These are phyloP conservation scores for Rhododendron griersonianum DNA, from an alignment of 148 eudicot species.

Conservation along the genomic window DNA sequence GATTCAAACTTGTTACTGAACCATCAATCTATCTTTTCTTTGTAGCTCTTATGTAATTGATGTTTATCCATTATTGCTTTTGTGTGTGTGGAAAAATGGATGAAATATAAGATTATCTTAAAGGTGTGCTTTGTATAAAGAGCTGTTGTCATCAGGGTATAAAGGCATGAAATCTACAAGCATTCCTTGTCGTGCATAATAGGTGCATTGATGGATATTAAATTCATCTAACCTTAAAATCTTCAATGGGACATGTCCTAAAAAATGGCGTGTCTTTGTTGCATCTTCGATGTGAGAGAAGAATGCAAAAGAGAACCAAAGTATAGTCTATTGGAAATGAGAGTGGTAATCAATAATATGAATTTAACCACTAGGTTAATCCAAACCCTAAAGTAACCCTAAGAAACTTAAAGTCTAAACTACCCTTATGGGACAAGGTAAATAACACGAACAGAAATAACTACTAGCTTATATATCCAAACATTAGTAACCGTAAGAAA, in stretches of 20 bases:
- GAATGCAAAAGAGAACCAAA: background rate
- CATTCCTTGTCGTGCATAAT: background rate
- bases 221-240: slow-evolving; percentile 1
- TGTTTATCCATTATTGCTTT: background rate
- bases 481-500: too few relatives aligned
- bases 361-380: background rate
- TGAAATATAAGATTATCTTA: background rate
- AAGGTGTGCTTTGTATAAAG: background rate
- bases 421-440: too few relatives aligned
- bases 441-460: too few relatives aligned
- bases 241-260: background rate
- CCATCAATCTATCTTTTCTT: background rate
- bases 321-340: background rate
- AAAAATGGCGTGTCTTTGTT: background rate
- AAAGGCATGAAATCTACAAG: background rate
- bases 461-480: too few relatives aligned
- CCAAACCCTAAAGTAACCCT: background rate
- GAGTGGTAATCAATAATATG: background rate
- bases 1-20: background rate
- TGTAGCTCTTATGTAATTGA: background rate
- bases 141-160: background rate
- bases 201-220: background rate
- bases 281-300: background rate
- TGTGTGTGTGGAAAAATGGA: background rate
- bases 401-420: too few relatives aligned